Base-by-base conservation (phyloP, 306 rosid genomes). In the Herpetospermum pedunculosum region DNA sequence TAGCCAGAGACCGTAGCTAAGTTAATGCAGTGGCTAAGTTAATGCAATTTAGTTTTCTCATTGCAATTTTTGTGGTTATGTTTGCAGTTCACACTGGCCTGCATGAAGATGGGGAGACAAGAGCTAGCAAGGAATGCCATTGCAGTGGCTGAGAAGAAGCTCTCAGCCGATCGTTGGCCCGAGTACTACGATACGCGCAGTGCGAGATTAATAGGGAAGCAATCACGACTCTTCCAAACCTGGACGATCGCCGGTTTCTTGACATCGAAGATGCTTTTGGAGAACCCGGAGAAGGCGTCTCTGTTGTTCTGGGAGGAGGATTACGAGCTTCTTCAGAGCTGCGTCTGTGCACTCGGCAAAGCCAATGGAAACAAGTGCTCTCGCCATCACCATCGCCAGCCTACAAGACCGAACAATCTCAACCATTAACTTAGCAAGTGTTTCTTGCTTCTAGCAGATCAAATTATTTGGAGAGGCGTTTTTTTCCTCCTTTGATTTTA, bases 241-340 rank as follows among this genome's bases (percentile, higher is more conserved):
- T 92, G 97, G 97, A 92, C 96, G 29, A 75, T 89, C 25, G 92
- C 93, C 0, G 96, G 91, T 53, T 87, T 80, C 77, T 88, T 92
- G 47, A 76, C 93, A 6, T 87, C 97, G 0, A 89, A 89, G 86
- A 76, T 88, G 89, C 91, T 92, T 26, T 79, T 92, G 82, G 84
- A 87, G 84, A 86, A 90, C 73, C 91, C 95, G 0, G 81, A 83
- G 76, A 85, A 71, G 85, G 98, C 98, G 14, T 85, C 94, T n/a
- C 44, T 84, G 85, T 87, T 92, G 84, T 88, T 87, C 62, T 88
- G 91, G 87, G 98, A 88, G 74, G 98, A 92, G 79, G 96, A 92
- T 72, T 87, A 85, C 6, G 95, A 90, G 52, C 82, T 90, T 41
- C 98, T 92, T 29, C 89, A 92, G 62, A 87, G 76, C 19, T 92